Percentiles rank a stretch among this genome's conserved stretches.
Evolutionary conservation across 495 filamentous ascomycete species (phyloP).

Genomic region (Aspergillus kassunensis): DNA sequence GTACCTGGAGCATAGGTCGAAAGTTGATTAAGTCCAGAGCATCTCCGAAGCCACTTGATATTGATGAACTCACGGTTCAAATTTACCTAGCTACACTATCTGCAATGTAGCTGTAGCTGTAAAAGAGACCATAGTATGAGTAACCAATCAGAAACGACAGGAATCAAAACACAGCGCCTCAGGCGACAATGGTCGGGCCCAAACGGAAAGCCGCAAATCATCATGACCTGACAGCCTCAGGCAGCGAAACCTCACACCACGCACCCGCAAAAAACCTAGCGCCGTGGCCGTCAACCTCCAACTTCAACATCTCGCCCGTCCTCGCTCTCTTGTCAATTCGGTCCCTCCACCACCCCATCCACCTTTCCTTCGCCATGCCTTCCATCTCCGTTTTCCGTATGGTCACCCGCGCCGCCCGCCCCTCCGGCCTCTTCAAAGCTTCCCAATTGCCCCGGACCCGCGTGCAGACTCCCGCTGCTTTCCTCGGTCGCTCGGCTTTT

Average conservation of each 20-base stretch:
- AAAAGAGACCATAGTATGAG: no score
- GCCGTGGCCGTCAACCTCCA: slow-evolving; percentile 28
- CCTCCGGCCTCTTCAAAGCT: slow-evolving; percentile 54
- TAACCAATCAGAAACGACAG: slow-evolving; percentile 31
- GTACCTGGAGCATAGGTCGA: no score
- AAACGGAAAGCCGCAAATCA: slow-evolving; percentile 14
- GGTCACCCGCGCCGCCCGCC: slow-evolving; percentile 64
- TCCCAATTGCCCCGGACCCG: slow-evolving; percentile 56
- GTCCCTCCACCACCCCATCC: slow-evolving; percentile 17
- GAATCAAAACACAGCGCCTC: slow-evolving; percentile 30
- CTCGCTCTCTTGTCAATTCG: slow-evolving; percentile 34
- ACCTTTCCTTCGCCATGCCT: slow-evolving; percentile 49
- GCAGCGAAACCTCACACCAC: slow-evolving; percentile 41
- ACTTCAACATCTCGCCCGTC: slow-evolving; percentile 33
- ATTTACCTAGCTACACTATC: no score
- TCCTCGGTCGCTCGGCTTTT: slow-evolving; percentile 57
- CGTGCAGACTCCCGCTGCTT: slow-evolving; percentile 50
- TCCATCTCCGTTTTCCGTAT: slow-evolving; percentile 65
- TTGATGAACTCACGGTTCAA: no score
- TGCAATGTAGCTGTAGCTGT: no score
- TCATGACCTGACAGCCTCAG: slow-evolving; percentile 20
- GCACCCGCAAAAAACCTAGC: slow-evolving; percentile 43
- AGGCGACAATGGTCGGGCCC: slow-evolving; percentile 27
- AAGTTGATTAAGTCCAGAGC: no score
- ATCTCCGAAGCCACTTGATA: no score